These are phyloP conservation scores for Lasiosphaeris hirsuta DNA, from an alignment of 495 filamentous ascomycete species.

Conservation along the genomic window DNA sequence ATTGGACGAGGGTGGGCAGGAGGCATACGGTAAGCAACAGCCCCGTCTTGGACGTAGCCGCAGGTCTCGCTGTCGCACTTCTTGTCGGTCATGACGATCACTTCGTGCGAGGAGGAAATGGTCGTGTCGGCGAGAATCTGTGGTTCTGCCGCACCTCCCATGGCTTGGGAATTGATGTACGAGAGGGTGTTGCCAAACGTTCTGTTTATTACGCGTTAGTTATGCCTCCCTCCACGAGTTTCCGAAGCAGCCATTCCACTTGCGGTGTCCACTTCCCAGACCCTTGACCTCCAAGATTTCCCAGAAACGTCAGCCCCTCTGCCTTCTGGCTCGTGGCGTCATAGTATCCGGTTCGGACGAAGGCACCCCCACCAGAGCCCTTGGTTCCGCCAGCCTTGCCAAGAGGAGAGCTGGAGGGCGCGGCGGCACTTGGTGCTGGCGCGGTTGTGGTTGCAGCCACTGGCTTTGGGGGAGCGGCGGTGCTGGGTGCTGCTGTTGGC, in stretches of 20 bases:
- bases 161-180: constrained; percentile 53
- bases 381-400: too few species aligned
- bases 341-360: too few species aligned
- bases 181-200: constrained; percentile 62
- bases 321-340: too few species aligned
- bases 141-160: constrained; percentile 44
- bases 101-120: constrained; percentile 57
- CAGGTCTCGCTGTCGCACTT: constrained; percentile 55
- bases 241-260: constrained; percentile 61
- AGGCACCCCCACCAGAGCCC: too few species aligned
- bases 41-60: constrained; percentile 53
- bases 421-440: too few species aligned
- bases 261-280: constrained; percentile 38
- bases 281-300: too few species aligned
- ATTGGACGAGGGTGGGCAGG: background rate
- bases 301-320: too few species aligned
- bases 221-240: constrained; percentile 46
- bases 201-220: constrained; percentile 18
- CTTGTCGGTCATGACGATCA: constrained; percentile 57
- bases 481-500: too few species aligned
- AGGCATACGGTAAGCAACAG: constrained; percentile 59
- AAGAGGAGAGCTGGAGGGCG: too few species aligned
- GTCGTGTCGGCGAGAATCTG: constrained; percentile 48
- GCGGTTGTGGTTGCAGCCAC: too few species aligned
- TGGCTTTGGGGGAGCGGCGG: too few species aligned